Base-by-base conservation (phyloP, 306 rosid species). In the Carpinus viminea region DNA sequence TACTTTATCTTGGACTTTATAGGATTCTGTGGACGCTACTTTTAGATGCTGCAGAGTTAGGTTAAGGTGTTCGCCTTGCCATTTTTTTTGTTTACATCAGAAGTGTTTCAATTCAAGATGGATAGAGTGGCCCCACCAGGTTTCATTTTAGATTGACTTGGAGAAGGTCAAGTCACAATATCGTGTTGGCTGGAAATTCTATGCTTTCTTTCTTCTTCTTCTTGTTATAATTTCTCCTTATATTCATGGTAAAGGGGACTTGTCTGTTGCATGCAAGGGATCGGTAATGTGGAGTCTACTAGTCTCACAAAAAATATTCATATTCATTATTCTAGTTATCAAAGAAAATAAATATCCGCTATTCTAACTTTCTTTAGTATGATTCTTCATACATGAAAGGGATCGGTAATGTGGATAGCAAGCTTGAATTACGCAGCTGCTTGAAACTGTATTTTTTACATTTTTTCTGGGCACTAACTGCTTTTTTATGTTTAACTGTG, bases 381-480 rank as follows among this genome's bases (percentile, higher is more conserved):
- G 21, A 41, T 66, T 7, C 26, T 66, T 10, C 51, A 31, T 41
- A 43, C 72, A 8, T 66, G 8, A 9, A 62, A 31, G 45, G 45
- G 69, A 7, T 28, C 11, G 12, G 66, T 13, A 6, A 62, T 31
- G n/a, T 62, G 45, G n/a, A 15, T 31, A 34, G n/a, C 28, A 59
- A 20, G 38, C 10, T 31, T 31, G 41, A 31, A 17, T 71, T 50
- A 8, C 7, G 28, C 4, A 12, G 21, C 24, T 50, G 21, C 21
- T 74, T 11, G 54, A 74, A 74, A 7, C 38, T 56, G 8, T 81
- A 24, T 55, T 59, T 55, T 77, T 77, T 34, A 21, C 18, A 48
- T 21, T 16, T 72, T 72, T 28, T 9, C 20, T 46, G 57, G 34
- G 38, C 7, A 8, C 85, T 68, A 73, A 76, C 78, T 83, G 62